Evolutionary conservation across 306 rosid species (phyloP).

Genomic region (Prunus persica): Prunus_persica_NCBIv2 NC_034014.1:2814001-2814500

Average conservation of each 20-base stretch:
- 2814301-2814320: conserved; percentile 16
- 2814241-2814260: neutral
- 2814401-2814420: conserved; percentile 97
- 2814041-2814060: neutral
- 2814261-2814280: neutral
- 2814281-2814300: neutral
- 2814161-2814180: conserved; percentile 96
- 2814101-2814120: neutral
- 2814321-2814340: conserved; percentile 51
- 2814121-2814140: conserved; percentile 21
- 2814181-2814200: conserved; percentile 79
- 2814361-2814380: conserved; percentile 65
- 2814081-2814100: neutral
- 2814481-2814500: conserved; percentile 37
- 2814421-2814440: conserved; percentile 93
- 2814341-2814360: conserved; percentile 98
- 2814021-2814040: conserved; percentile 20
- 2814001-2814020: conserved; percentile 99
- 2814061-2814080: neutral
- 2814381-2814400: conserved; percentile 99
- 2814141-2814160: conserved; percentile 27
- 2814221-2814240: conserved; percentile 42
- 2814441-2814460: conserved; percentile 89
- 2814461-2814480: conserved; percentile 94
- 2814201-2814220: conserved; percentile 99